Base-by-base conservation (phyloP, 2,329 filamentous ascomycete species). In the Penicillium sclerotigenum region DNA sequence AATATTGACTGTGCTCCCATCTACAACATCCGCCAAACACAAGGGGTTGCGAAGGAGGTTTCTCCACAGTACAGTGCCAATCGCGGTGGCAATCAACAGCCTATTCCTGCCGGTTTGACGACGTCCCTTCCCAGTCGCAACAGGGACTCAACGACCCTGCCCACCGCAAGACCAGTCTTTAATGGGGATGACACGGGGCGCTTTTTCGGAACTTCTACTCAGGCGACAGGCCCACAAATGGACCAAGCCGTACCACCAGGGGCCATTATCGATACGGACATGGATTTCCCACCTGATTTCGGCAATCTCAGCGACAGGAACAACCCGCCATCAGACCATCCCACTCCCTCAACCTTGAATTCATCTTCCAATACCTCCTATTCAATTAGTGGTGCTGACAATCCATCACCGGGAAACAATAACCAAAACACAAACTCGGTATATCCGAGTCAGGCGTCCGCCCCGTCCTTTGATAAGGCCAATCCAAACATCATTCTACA, bases 281-380 rank as follows among this genome's bases (percentile, higher is more conserved):
- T 74, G 60, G 69, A 73, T 13, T 57, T 69, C 28, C 65, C 71
- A 14, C 64, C 69, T 7, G 69, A 70, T 28, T 66, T 66, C 18
- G 67, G 66, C 41, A 56, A 51, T 26, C 52, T 64, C 38, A 70
- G 66, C 37, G 73, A 73, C 20, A 64, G 61, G 33, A 68, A 60
- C 28, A 62, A 65, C n/a, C 63, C 68, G 38, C 61, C 60, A 7
- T 73, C 71, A 4, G 71, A 72, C 34, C 69, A 74, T 34, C 67
- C 71, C 11, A 73, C 71, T 5, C 71, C 73, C 13, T 69, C 68
- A 7, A 73, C 72, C 3, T 52, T 73, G 45, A 72, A 72, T 22
- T 69, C 71, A n/a, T 73, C 70, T 6, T 73, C 73, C 20, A 74
- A 73, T 42, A 69, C 65, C 3, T 73, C 73, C 14, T 69, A 69